These are phyloP conservation scores for Ceratobasidium papillatum DNA, from an alignment of 1,284 basidiomycete genomes.

Conservation along the genomic window DNA sequence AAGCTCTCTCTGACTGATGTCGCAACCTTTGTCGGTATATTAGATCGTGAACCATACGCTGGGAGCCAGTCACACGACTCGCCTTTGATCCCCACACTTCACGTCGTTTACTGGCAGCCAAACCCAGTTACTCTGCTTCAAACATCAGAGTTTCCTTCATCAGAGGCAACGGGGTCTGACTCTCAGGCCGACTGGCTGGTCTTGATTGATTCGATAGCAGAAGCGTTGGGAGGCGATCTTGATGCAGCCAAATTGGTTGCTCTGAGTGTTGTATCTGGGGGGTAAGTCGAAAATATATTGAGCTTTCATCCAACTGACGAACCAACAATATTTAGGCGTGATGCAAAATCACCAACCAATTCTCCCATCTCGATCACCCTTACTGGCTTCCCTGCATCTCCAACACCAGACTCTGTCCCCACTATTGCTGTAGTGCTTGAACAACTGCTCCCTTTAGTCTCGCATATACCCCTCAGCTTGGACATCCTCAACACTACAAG, in stretches of 20 bases:
- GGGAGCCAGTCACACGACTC: slow-evolving; percentile 50
- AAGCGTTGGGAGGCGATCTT: slow-evolving; percentile 71
- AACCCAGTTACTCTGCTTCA: slow-evolving; percentile 55
- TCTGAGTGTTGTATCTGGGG: slow-evolving; percentile 67
- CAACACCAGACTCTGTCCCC: slow-evolving; percentile 53
- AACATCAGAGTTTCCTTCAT: slow-evolving; percentile 53
- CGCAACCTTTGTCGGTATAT: slow-evolving; percentile 73
- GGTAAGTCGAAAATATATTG: slow-evolving; percentile 60
- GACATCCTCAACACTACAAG: slow-evolving; percentile 65
- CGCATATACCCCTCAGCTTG: slow-evolving; percentile 64
- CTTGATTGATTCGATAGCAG: slow-evolving; percentile 75
- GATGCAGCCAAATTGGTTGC: slow-evolving; percentile 82
- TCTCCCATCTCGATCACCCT: slow-evolving; percentile 74
- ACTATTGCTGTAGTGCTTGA: slow-evolving; percentile 63
- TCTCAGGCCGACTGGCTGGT: slow-evolving; percentile 56
- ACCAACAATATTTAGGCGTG: slow-evolving; percentile 66
- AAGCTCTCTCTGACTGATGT: slow-evolving; percentile 66
- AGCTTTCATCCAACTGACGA: slow-evolving; percentile 36
- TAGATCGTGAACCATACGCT: slow-evolving; percentile 68
- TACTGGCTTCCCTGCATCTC: slow-evolving; percentile 64
- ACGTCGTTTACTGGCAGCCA: slow-evolving; percentile 66
- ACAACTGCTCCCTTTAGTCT: slow-evolving; percentile 62
- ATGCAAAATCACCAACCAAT: slow-evolving; percentile 61
- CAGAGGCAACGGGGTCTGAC: slow-evolving; percentile 20
- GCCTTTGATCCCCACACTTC: slow-evolving; percentile 64